phyloP scores from a whole-genome alignment of 2,329 filamentous ascomycete species.

The Talaromyces sp. region DNA sequence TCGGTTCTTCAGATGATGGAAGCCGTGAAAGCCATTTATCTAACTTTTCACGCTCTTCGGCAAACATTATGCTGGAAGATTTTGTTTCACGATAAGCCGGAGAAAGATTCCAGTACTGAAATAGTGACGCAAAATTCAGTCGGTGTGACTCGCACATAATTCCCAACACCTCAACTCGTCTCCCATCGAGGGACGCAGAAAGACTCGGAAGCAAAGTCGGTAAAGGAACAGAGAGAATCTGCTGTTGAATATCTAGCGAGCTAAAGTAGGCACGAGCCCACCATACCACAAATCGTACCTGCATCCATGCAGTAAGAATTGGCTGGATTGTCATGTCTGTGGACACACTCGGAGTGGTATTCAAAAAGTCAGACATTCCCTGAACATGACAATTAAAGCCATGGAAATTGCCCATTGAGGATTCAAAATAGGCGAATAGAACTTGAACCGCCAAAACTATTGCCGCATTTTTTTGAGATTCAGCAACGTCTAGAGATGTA shows the following conservation, averaged over 20 bases:
- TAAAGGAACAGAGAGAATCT: conserved; percentile 11
- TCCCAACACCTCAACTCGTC: conserved; percentile 15
- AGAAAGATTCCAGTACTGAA: conserved; percentile 11
- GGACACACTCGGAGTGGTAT: background rate
- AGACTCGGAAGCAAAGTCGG: conserved; percentile 2
- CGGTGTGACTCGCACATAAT: conserved; percentile 22
- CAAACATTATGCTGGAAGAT: background rate
- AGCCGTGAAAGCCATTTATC: conserved; percentile 16
- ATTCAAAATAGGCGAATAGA: conserved; percentile 18
- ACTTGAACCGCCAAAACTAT: conserved; percentile 12
- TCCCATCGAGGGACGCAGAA: conserved; percentile 8
- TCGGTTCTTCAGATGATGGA: conserved; percentile 14
- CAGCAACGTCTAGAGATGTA: conserved; percentile 4
- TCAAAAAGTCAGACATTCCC: conserved; percentile 6
- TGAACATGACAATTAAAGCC: conserved; percentile 18
- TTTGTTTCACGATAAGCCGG: no score
- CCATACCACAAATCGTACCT: conserved; percentile 19
- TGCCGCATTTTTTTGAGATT: conserved; percentile 5
- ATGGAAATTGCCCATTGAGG: conserved; percentile 19
- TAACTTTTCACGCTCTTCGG: conserved; percentile 4
- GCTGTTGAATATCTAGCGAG: conserved; percentile 14
- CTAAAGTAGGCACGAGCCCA: conserved; percentile 23
- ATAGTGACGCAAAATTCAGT: conserved; percentile 10
- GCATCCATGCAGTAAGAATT: conserved; percentile 19
- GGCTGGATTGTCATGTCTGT: no score